A percentile compares a stretch with the other conserved stretches of the same genome.
Evolutionary conservation across 306 rosid genomes (phyloP).

Genomic region (Urtica urens): DNA sequence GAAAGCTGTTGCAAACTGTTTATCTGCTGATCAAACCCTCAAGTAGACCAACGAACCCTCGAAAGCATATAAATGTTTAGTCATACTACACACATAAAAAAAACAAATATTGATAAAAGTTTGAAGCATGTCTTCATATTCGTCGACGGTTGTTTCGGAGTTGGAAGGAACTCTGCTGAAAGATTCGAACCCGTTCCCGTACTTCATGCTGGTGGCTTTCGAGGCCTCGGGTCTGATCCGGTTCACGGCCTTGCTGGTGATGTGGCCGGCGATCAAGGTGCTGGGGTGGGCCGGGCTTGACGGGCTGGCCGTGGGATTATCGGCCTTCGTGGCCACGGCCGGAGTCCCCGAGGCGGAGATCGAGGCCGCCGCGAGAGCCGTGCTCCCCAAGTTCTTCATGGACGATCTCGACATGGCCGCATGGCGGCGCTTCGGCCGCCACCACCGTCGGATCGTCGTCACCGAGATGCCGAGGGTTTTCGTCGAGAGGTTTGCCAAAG

Average conservation of each 20-base stretch:
- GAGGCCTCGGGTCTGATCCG: slow-evolving; percentile 80
- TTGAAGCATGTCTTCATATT: slow-evolving; percentile 29
- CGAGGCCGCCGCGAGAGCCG: slow-evolving; percentile 67
- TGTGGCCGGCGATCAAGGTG: slow-evolving; percentile 52
- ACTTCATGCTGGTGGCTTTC: slow-evolving; percentile 77
- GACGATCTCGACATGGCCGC: slow-evolving; percentile 57
- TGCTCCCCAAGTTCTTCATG: slow-evolving; percentile 73
- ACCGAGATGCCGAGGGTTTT: slow-evolving; percentile 58
- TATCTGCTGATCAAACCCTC: slow-evolving; percentile 16
- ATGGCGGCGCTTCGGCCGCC: slow-evolving; percentile 45
- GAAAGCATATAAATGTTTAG: slow-evolving; percentile 13
- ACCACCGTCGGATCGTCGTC: slow-evolving; percentile 38
- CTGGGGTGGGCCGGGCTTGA: slow-evolving; percentile 27
- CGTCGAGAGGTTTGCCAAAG: slow-evolving; percentile 75
- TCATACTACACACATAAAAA: background rate
- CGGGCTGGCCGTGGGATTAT: slow-evolving; percentile 32
- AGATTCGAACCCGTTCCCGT: slow-evolving; percentile 48
- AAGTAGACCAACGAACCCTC: background rate
- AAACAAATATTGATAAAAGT: background rate
- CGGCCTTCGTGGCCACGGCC: slow-evolving; percentile 44
- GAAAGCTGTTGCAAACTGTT: slow-evolving; percentile 18
- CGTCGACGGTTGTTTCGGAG: slow-evolving; percentile 54
- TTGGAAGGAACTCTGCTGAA: slow-evolving; percentile 78
- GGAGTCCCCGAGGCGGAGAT: slow-evolving; percentile 51
- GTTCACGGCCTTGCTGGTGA: slow-evolving; percentile 36